Evolutionary conservation across 768 basidiomycete species (phyloP).

Genomic region (Naganishia vishniacii): DNA sequence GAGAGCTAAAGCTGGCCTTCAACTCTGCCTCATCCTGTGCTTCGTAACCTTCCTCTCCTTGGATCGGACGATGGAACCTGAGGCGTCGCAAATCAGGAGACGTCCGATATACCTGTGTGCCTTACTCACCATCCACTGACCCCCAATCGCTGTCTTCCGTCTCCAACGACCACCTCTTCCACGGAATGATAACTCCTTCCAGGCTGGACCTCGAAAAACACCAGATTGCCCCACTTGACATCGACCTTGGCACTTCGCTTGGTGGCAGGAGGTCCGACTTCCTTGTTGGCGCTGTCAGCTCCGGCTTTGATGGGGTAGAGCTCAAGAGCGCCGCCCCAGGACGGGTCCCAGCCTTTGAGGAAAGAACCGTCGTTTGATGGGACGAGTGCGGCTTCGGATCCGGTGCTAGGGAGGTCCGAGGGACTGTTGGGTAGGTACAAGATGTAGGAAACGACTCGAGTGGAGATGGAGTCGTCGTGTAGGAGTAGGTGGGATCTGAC

Average conservation of each 20-base stretch:
- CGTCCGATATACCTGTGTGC: neutral
- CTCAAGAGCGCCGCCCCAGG: slow-evolving; percentile 91
- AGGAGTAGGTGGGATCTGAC: slow-evolving; percentile 66
- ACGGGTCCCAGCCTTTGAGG: slow-evolving; percentile 65
- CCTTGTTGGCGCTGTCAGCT: slow-evolving; percentile 45
- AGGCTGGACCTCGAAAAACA: slow-evolving; percentile 70
- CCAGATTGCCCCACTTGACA: slow-evolving; percentile 50
- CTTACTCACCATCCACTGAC: slow-evolving; percentile 74
- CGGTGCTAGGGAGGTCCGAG: slow-evolving; percentile 24
- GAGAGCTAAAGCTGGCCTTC: slow-evolving; percentile 64
- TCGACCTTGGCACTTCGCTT: slow-evolving; percentile 45
- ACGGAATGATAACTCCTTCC: slow-evolving; percentile 94
- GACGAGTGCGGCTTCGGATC: slow-evolving; percentile 56
- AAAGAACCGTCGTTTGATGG: slow-evolving; percentile 40
- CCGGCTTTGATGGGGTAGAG: slow-evolving; percentile 61
- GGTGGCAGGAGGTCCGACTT: slow-evolving; percentile 60
- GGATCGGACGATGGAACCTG: slow-evolving; percentile 78
- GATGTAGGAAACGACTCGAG: slow-evolving; percentile 90
- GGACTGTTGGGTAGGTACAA: slow-evolving; percentile 74
- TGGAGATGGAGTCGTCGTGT: slow-evolving; percentile 96
- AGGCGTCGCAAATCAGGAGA: slow-evolving; percentile 15
- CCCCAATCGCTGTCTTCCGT: slow-evolving; percentile 69
- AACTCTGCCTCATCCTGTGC: slow-evolving; percentile 51
- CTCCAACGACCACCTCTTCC: slow-evolving; percentile 87
- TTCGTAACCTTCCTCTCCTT: slow-evolving; percentile 81